phyloP scores from a whole-genome alignment of 2,329 filamentous ascomycete genomes.

The Colletotrichum sp. region DNA sequence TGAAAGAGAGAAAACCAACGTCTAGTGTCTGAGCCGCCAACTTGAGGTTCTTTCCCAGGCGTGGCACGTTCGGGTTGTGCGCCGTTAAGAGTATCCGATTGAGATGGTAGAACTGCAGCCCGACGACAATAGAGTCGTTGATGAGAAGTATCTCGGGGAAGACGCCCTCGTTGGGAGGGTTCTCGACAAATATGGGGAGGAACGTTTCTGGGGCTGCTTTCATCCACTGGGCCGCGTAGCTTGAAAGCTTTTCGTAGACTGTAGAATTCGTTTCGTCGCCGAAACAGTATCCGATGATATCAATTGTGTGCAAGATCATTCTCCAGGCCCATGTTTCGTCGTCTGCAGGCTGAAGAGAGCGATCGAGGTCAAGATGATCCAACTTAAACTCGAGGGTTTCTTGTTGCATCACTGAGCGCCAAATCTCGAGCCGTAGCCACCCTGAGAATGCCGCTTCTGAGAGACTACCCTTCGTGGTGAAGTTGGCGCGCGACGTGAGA shows the following conservation, averaged over 20 bases:
- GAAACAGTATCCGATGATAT: constrained; percentile 30
- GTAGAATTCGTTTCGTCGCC: constrained; percentile 21
- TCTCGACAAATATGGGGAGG: constrained; percentile 24
- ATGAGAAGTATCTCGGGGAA: neutral
- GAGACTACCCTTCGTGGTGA: neutral
- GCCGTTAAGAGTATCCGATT: constrained; percentile 31
- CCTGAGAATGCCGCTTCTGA: neutral
- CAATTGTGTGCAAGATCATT: constrained; percentile 27
- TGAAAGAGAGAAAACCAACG: constrained; percentile 23
- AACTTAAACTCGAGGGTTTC: neutral
- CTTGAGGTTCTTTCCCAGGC: constrained; percentile 16
- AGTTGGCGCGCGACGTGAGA: neutral
- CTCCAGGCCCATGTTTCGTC: constrained; percentile 15
- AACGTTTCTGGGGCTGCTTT: constrained; percentile 28
- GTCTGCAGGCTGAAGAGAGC: neutral
- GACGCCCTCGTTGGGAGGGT: neutral
- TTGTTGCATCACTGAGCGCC: neutral
- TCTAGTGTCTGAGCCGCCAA: neutral
- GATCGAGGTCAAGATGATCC: neutral
- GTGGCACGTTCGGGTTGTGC: constrained; percentile 30
- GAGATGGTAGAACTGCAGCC: constrained; percentile 29
- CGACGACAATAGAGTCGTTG: constrained; percentile 31
- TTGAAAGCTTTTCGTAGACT: constrained; percentile 24
- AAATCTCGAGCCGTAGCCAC: neutral
- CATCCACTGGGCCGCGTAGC: constrained; percentile 27